phyloP scores from a whole-genome alignment of 2,329 filamentous ascomycete species.

The Colletotrichum tofieldiae region DNA sequence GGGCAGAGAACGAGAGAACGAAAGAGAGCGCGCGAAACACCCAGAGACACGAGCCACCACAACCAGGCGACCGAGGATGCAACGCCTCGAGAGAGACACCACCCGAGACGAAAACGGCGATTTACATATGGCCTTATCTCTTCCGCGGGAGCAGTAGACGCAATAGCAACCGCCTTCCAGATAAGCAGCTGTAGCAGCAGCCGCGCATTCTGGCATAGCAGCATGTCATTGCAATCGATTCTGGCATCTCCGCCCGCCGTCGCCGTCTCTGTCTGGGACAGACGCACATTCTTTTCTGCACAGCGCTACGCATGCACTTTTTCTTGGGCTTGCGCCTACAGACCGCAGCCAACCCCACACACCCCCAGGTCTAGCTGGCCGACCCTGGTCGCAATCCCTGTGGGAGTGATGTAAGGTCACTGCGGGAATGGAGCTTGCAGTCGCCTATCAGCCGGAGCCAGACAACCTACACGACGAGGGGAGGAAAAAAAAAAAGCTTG shows the following conservation, averaged over 20 bases:
- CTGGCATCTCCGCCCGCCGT: slow-evolving; percentile 24
- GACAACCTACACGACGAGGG: slow-evolving; percentile 24
- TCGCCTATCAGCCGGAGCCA: slow-evolving; percentile 42
- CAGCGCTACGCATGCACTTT: slow-evolving; percentile 36
- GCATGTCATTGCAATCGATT: slow-evolving; percentile 9
- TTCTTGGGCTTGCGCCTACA: slow-evolving; percentile 27
- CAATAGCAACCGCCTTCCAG: not conserved
- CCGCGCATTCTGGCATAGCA: not conserved
- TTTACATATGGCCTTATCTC: slow-evolving; percentile 7
- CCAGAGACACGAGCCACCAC: not conserved
- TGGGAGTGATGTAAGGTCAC: slow-evolving; percentile 44
- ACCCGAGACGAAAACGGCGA: slow-evolving; percentile 34
- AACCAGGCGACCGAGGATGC: not conserved
- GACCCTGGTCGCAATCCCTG: slow-evolving; percentile 38
- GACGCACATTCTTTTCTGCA: slow-evolving; percentile 18
- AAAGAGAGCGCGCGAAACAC: slow-evolving; percentile 10
- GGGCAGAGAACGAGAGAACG: not conserved
- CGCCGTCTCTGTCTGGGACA: not conserved
- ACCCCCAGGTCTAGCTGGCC: slow-evolving; percentile 35
- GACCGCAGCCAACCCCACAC: slow-evolving; percentile 39
- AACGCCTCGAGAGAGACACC: not conserved
- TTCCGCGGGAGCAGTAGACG: slow-evolving; percentile 1
- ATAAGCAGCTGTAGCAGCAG: slow-evolving; percentile 1
- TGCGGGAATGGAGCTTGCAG: slow-evolving; percentile 40
- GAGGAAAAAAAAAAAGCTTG: slow-evolving; percentile 25